Evolutionary conservation across 2,329 filamentous ascomycete genomes (phyloP).

Genomic region (Dothistroma pini): DNA sequence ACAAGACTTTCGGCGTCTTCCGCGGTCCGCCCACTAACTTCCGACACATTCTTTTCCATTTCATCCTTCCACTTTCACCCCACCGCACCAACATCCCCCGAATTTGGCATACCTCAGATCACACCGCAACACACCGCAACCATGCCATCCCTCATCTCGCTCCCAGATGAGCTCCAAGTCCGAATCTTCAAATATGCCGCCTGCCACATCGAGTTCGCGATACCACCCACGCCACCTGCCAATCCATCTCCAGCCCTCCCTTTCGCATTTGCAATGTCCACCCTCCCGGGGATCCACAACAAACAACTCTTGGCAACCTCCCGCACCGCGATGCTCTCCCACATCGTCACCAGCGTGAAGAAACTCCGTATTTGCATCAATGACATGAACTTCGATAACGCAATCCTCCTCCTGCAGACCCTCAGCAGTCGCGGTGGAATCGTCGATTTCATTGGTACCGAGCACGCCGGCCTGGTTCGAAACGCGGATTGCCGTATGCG

Average conservation of each 20-base stretch:
- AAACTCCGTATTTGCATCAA: neutral
- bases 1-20: too few species aligned
- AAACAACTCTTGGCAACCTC: neutral
- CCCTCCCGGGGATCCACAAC: neutral
- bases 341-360: neutral
- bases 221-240: neutral
- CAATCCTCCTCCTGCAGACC: too few species aligned
- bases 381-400: slow-evolving; percentile 13
- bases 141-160: neutral
- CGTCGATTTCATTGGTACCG: too few species aligned
- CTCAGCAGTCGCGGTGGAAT: too few species aligned
- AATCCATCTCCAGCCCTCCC: neutral
- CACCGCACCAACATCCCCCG: too few species aligned
- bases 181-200: slow-evolving; percentile 5
- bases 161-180: slow-evolving; percentile 2
- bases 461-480: too few species aligned
- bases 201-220: neutral
- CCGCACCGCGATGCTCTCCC: neutral
- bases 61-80: too few species aligned
- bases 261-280: neutral
- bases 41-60: too few species aligned
- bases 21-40: too few species aligned
- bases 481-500: too few species aligned
- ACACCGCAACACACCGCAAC: too few species aligned
- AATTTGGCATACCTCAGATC: too few species aligned